These are phyloP conservation scores for Beauveria rudraprayagi DNA, from an alignment of 2,329 filamentous ascomycete species.

Conservation along the genomic window DNA sequence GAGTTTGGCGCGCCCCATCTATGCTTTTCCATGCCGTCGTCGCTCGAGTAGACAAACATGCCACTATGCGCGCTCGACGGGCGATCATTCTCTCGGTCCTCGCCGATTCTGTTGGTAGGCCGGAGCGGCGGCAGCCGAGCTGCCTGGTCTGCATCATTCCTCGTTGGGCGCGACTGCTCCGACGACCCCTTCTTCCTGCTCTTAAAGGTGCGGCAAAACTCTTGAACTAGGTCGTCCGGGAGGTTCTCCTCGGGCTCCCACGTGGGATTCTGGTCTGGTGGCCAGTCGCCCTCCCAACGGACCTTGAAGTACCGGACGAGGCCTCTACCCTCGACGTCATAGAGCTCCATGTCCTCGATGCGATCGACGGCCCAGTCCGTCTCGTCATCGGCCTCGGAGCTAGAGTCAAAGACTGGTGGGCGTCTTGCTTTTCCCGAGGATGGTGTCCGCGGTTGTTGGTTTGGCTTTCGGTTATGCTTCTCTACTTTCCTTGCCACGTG, in stretches of 20 bases:
- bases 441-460: neutral
- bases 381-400: constrained; percentile 15
- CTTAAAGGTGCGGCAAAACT: constrained; percentile 27
- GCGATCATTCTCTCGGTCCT: neutral
- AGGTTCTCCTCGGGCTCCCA: constrained; percentile 52
- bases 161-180: neutral
- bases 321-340: constrained; percentile 28
- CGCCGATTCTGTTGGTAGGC: neutral
- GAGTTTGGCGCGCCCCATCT: neutral
- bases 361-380: constrained; percentile 35
- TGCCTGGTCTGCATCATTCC: neutral
- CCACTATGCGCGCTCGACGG: neutral
- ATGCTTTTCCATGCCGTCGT: neutral
- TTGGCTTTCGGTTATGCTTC: neutral
- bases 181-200: neutral
- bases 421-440: neutral
- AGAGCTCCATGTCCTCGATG: constrained; percentile 33
- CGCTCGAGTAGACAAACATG: constrained; percentile 9
- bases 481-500: neutral
- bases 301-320: constrained; percentile 41
- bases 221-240: constrained; percentile 29
- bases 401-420: neutral
- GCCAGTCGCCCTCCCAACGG: constrained; percentile 51
- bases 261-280: constrained; percentile 45
- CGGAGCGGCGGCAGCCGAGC: neutral